These are phyloP conservation scores for Rhizopogon sp. DNA, from an alignment of 768 basidiomycete species.

Conservation along the genomic window DNA sequence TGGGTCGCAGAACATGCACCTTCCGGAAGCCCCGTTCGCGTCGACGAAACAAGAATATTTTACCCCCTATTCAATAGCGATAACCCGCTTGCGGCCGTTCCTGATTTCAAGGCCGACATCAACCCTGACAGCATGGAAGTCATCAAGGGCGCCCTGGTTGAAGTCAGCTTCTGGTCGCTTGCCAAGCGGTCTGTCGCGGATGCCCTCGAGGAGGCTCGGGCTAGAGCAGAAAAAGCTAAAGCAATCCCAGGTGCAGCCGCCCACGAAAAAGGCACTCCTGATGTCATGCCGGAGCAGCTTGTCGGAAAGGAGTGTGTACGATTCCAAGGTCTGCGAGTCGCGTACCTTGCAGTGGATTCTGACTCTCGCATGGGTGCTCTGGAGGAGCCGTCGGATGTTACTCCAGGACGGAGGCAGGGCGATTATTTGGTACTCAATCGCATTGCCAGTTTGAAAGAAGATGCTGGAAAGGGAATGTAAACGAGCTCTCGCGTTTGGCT, in stretches of 20 bases:
- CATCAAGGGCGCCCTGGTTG: constrained; percentile 76
- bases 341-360: constrained; percentile 91
- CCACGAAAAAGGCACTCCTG: constrained; percentile 53
- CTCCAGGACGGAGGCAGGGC: constrained; percentile 49
- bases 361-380: constrained; percentile 69
- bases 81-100: constrained; percentile 62
- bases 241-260: constrained; percentile 33
- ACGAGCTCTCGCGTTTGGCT: neutral
- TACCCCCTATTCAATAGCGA: constrained; percentile 93
- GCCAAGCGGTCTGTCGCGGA: constrained; percentile 61
- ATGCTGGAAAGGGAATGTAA: constrained; percentile 62
- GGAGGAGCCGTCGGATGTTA: constrained; percentile 42
- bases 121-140: constrained; percentile 78
- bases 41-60: constrained; percentile 92
- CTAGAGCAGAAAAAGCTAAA: constrained; percentile 56
- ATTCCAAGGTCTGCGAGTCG: constrained; percentile 95
- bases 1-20: constrained; percentile 88
- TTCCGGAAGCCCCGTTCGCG: constrained; percentile 73
- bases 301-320: constrained; percentile 89
- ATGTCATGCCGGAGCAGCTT: constrained; percentile 68
- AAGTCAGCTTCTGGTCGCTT: constrained; percentile 84
- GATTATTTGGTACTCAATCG: constrained; percentile 86
- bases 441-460: constrained; percentile 93
- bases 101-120: constrained; percentile 81
- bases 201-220: constrained; percentile 61